Evolutionary conservation across 2,329 filamentous ascomycete species (phyloP).

Genomic region (Fusarium secorum): DNA sequence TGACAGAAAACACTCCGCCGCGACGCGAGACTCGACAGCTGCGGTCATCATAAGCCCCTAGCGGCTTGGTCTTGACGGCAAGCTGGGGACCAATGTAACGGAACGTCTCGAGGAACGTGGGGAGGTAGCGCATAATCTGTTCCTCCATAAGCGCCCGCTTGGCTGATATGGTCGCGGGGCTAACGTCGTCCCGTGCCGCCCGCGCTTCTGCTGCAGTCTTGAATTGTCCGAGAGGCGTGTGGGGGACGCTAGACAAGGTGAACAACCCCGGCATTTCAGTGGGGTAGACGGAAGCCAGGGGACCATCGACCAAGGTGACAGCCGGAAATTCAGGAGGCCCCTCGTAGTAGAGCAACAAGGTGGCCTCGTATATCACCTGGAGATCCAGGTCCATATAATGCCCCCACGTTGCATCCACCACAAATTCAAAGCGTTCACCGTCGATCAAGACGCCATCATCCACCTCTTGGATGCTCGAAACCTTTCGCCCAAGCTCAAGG

Average conservation of each 20-base stretch:
- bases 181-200: background rate
- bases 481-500: background rate
- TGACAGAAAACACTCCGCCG: background rate
- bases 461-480: background rate
- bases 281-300: background rate
- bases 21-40: background rate
- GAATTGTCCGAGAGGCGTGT: constrained; percentile 5
- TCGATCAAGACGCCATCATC: background rate
- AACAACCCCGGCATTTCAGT: background rate
- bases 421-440: background rate
- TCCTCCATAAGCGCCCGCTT: constrained; percentile 1
- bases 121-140: background rate
- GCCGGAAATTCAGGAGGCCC: background rate
- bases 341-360: constrained; percentile 1
- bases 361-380: background rate
- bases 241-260: constrained; percentile 6
- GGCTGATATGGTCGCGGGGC: background rate
- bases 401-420: background rate
- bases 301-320: constrained; percentile 1
- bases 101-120: background rate
- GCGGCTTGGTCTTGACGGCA: background rate
- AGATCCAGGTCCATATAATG: background rate
- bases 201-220: background rate
- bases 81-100: background rate
- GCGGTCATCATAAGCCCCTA: constrained; percentile 1